These are phyloP conservation scores for Ceratocystis eucalypticola DNA, from an alignment of 2,329 filamentous ascomycete species.

Conservation along the genomic window DNA sequence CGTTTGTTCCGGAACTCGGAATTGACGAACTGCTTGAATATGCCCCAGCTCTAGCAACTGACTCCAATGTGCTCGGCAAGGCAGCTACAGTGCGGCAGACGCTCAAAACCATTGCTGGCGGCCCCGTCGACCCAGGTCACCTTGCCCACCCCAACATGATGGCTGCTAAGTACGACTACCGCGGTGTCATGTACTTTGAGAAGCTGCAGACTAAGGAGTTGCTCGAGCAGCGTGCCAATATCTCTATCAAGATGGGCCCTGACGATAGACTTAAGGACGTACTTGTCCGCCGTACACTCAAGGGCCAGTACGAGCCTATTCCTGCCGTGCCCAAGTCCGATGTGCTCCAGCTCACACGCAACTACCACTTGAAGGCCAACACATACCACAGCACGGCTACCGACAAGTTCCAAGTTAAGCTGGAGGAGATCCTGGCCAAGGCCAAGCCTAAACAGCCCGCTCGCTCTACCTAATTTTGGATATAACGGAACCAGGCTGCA, in stretches of 20 bases:
- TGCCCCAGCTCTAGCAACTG: slow-evolving; percentile 27
- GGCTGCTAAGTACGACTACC: slow-evolving; percentile 25
- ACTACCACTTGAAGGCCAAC: slow-evolving; percentile 29
- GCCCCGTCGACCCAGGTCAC: slow-evolving; percentile 26
- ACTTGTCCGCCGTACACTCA: slow-evolving; percentile 26
- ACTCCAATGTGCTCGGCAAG: slow-evolving; percentile 24
- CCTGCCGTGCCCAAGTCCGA: slow-evolving; percentile 26
- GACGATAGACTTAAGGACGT: slow-evolving; percentile 21
- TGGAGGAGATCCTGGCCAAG: slow-evolving; percentile 14
- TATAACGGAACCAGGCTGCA: background rate
- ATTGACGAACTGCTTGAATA: slow-evolving; percentile 27
- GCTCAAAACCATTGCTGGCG: slow-evolving; percentile 28
- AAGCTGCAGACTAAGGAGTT: slow-evolving; percentile 24
- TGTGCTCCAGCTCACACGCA: slow-evolving; percentile 26
- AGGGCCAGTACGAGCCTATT: slow-evolving; percentile 28
- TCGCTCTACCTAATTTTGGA: background rate
- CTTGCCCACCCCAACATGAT: slow-evolving; percentile 25
- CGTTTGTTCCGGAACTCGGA: slow-evolving; percentile 27
- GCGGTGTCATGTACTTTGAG: slow-evolving; percentile 26
- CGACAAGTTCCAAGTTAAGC: slow-evolving; percentile 30
- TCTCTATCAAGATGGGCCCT: slow-evolving; percentile 19
- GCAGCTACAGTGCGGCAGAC: slow-evolving; percentile 28
- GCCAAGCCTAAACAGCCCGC: slow-evolving; percentile 7
- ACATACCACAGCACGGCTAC: slow-evolving; percentile 28
- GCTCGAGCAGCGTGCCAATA: slow-evolving; percentile 24